Evolutionary conservation across 192 early-diverging fungal species (phyloP).

Genomic region (Jimgerdemannia lactiflua): DNA sequence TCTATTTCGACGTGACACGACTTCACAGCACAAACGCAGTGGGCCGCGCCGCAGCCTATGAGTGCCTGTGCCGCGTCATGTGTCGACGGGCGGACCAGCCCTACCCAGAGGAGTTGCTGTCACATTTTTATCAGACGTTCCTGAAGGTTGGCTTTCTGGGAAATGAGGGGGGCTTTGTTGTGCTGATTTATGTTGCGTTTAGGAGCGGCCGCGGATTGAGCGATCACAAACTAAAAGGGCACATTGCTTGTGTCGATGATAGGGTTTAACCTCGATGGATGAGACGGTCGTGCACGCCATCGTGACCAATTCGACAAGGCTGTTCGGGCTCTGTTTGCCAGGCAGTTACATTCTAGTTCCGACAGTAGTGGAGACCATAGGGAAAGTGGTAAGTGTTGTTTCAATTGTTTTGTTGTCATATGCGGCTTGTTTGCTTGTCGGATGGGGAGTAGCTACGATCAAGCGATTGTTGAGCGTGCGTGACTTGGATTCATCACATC

Average conservation of each 20-base stretch:
- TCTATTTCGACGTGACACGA: neutral
- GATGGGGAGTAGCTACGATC: no score
- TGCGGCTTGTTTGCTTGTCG: no score
- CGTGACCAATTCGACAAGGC: conserved; percentile 57
- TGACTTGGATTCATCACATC: neutral
- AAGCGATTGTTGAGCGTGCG: no score
- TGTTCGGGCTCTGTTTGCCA: conserved; percentile 68
- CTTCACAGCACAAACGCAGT: conserved; percentile 54
- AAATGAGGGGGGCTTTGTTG: neutral
- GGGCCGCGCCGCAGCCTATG: conserved; percentile 65
- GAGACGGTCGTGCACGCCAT: conserved; percentile 67
- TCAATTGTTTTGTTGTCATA: neutral
- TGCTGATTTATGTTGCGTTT: neutral
- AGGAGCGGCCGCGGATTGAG: no score
- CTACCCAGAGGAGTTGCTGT: conserved; percentile 51
- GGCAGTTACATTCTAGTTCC: conserved; percentile 66
- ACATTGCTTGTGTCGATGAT: conserved; percentile 7
- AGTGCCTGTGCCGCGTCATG: conserved; percentile 74
- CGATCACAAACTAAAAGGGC: neutral
- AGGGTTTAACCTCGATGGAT: conserved; percentile 52
- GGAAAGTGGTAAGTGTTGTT: conserved; percentile 46
- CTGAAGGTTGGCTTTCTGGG: conserved; percentile 49
- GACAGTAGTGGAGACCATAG: conserved; percentile 58
- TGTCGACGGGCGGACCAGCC: conserved; percentile 69
- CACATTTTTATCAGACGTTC: conserved; percentile 69